These are phyloP conservation scores for Umbelopsis isabellina DNA, from an alignment of 192 early-diverging fungal genomes.

Conservation along the genomic window DNA sequence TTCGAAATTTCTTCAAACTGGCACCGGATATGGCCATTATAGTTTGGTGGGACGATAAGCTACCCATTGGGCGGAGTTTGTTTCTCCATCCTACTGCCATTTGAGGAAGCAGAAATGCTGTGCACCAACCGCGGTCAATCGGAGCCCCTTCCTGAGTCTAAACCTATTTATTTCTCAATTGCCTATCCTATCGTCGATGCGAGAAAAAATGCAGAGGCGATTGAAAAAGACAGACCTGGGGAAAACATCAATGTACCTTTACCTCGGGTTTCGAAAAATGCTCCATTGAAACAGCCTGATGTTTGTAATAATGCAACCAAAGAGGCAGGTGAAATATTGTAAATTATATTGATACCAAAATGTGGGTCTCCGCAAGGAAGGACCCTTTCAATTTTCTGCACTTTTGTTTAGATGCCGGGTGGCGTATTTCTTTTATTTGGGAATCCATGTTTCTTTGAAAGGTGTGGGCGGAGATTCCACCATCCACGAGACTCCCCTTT, in stretches of 20 bases:
- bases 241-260: background rate
- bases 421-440: slow-evolving; percentile 1
- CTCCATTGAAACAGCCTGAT: no score
- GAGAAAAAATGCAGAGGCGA: background rate
- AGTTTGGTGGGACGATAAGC: background rate
- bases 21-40: background rate
- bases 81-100: slow-evolving; percentile 15
- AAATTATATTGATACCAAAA: no score
- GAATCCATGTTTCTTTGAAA: slow-evolving; percentile 11
- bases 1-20: background rate
- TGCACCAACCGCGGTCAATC: slow-evolving; percentile 10
- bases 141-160: slow-evolving; percentile 6
- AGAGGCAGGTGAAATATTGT: background rate
- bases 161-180: background rate
- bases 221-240: background rate
- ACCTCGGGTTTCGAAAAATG: no score
- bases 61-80: background rate
- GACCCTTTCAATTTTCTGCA: background rate
- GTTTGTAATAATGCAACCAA: background rate
- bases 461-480: background rate
- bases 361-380: background rate
- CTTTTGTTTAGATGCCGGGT: background rate
- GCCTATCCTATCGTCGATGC: background rate
- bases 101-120: background rate
- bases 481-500: no score